Evolutionary conservation across 1,284 basidiomycete species (phyloP).

Genomic region (Moesziomyces sp.): DNA sequence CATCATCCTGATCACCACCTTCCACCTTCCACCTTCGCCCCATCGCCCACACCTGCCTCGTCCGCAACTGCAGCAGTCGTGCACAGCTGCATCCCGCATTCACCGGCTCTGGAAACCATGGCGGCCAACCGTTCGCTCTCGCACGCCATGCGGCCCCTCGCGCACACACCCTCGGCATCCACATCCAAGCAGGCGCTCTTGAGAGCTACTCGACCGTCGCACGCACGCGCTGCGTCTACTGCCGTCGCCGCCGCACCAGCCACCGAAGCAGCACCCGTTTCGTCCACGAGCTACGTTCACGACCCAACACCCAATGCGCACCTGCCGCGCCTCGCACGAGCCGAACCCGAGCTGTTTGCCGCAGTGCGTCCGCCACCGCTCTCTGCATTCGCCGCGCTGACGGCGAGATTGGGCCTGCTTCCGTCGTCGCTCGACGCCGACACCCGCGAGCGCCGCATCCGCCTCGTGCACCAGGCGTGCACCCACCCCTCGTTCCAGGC

Average conservation of each 20-base stretch:
- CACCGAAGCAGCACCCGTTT: constrained; percentile 3
- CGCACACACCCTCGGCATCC: constrained; percentile 25
- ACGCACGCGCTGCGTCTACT: constrained; percentile 27
- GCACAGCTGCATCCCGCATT: too few relatives aligned
- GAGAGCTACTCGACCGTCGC: constrained; percentile 12
- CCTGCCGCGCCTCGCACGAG: constrained; percentile 58
- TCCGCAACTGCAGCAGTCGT: too few relatives aligned
- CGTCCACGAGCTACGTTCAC: constrained; percentile 17
- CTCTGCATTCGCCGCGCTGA: constrained; percentile 54
- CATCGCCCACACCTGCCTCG: too few relatives aligned
- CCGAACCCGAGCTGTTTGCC: constrained; percentile 58
- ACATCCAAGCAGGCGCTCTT: constrained; percentile 23
- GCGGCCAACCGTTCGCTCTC: too few relatives aligned
- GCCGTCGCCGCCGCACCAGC: constrained; percentile 7
- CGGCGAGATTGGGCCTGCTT: constrained; percentile 54
- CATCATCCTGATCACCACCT: constrained; percentile 7
- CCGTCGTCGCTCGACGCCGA: constrained; percentile 29
- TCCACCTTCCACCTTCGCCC: neutral
- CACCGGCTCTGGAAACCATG: too few relatives aligned
- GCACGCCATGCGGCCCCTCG: too few relatives aligned
- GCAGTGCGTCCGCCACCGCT: constrained; percentile 55
- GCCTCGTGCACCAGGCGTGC: constrained; percentile 55
- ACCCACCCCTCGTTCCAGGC: constrained; percentile 59
- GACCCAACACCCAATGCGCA: constrained; percentile 48
- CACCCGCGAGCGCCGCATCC: constrained; percentile 47